These are phyloP conservation scores for Pestalotiopsis sp. DNA, from an alignment of 2,329 filamentous ascomycete species.

Conservation along the genomic window DNA sequence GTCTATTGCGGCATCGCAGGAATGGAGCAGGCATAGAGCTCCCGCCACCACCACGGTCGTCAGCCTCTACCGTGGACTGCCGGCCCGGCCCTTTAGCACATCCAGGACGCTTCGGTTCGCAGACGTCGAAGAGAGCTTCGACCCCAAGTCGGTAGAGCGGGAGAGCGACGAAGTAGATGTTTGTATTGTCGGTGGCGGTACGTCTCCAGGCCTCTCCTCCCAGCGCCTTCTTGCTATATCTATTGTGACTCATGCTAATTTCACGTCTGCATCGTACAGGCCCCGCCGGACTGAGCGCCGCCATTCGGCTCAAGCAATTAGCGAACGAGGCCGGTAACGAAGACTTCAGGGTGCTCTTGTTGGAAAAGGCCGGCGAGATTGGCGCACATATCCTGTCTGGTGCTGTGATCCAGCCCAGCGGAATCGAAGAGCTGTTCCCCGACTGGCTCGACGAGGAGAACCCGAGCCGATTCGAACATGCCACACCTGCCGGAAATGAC, in stretches of 20 bases:
- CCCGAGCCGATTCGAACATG: slow-evolving; percentile 82
- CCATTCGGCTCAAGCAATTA: slow-evolving; percentile 92
- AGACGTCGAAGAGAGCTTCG: slow-evolving; percentile 58
- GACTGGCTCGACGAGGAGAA: slow-evolving; percentile 93
- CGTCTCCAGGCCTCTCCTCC: slow-evolving; percentile 19
- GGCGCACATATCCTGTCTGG: slow-evolving; percentile 95
- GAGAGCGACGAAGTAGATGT: slow-evolving; percentile 95
- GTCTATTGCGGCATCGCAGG: slow-evolving; percentile 16
- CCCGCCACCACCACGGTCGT: slow-evolving; percentile 14
- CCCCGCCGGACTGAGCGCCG: slow-evolving; percentile 89
- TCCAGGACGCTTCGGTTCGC: slow-evolving; percentile 29
- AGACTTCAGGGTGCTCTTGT: slow-evolving; percentile 87
- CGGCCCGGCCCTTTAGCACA: slow-evolving; percentile 39
- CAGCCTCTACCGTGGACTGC: slow-evolving; percentile 15
- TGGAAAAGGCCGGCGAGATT: slow-evolving; percentile 95
- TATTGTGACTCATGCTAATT: slow-evolving; percentile 8
- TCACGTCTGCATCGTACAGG: slow-evolving; percentile 43
- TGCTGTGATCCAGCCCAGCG: slow-evolving; percentile 88
- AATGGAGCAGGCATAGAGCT: slow-evolving; percentile 19
- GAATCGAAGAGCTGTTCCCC: slow-evolving; percentile 87
- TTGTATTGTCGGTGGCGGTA: slow-evolving; percentile 90
- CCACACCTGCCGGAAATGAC: slow-evolving; percentile 81
- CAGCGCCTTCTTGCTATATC: background rate
- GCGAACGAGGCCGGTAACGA: slow-evolving; percentile 95
- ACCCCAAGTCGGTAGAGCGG: slow-evolving; percentile 72